Conservation (phyloP, 352 stramenopile species). For the Aphanomyces stellatus region DNA sequence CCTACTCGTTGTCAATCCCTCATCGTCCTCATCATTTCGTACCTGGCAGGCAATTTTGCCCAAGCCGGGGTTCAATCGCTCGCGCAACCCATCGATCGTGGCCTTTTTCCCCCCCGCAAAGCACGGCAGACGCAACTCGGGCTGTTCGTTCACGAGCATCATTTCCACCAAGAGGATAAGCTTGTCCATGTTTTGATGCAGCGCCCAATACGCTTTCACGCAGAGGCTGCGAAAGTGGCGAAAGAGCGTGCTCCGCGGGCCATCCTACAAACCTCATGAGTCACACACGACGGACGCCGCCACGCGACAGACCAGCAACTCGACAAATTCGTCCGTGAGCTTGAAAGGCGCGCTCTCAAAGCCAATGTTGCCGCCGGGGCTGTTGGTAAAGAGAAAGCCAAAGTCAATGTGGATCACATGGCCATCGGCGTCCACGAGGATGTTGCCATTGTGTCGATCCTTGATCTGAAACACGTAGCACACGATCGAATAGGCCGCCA, state of each 20-base stretch:
- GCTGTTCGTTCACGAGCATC: slow-evolving; percentile 28
- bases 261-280: slow-evolving; percentile 58
- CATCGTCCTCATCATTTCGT: background rate
- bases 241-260: slow-evolving; percentile 58
- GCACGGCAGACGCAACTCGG: slow-evolving; percentile 34
- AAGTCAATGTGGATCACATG: slow-evolving; percentile 85
- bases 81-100: slow-evolving; percentile 65
- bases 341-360: slow-evolving; percentile 87
- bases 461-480: slow-evolving; percentile 86
- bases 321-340: slow-evolving; percentile 75
- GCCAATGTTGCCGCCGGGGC: slow-evolving; percentile 84
- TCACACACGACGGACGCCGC: slow-evolving; percentile 82
- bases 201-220: slow-evolving; percentile 72
- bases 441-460: slow-evolving; percentile 87
- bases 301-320: slow-evolving; percentile 55
- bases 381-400: slow-evolving; percentile 91
- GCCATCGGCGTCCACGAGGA: slow-evolving; percentile 73
- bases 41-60: slow-evolving; percentile 74
- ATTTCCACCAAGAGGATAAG: slow-evolving; percentile 84
- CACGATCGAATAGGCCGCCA: slow-evolving; percentile 56
- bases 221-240: slow-evolving; percentile 74
- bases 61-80: slow-evolving; percentile 65
- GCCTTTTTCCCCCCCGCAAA: slow-evolving; percentile 58
- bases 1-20: background rate
- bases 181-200: slow-evolving; percentile 62